Base-by-base conservation (phyloP, 805 yeast genomes). In the Wickerhamiella siamensis region DNA sequence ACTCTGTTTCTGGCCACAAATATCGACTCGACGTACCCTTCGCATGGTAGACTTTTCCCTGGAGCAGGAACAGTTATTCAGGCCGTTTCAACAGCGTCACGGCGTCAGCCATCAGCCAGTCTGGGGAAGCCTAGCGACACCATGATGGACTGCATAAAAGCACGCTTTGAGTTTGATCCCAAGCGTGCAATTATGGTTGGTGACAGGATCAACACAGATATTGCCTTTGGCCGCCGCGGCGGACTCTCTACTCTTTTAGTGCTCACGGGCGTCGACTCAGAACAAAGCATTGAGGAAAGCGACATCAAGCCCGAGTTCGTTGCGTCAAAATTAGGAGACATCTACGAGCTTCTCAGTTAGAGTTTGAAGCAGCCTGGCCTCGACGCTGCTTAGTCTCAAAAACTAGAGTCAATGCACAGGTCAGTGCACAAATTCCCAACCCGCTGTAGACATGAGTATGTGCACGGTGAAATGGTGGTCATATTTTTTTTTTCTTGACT, bases 61-160 rank as follows among this genome's bases (percentile, higher is more conserved):
- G 98, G 98, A 24, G 97, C 98, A 1, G 98, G 98, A 1, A 78
- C 95, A 1, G 73, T 84, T 49, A 77, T 88, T 35, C 82, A 83
- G 50, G 70, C 86, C 0, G 76, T 83, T 15, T 74, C 83, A 2
- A 75, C 63, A 50, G 78, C 88, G 10, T 63, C 83, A 18, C 87
- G 83, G n/a, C 72, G 95, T 50, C 64, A 72, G 47, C 97, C 98
- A 1, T 77, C 77, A 42, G 80, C 88, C 2, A 41, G 51, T 2
- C 81, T 96, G 53, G 98, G 98, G 42, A 91, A 91, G 58, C 98
- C 98, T 18, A 76, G 78, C 43, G 75, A 72, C 49, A 77, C 79
- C 42, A 87, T 91, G 95, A 72, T 91, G 78, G 83, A 83, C 55
- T 78, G 94, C 17, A 82, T 91, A 57, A 73, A 77, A 47, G 81